Evolutionary conservation across 805 yeast genomes (phyloP).

Genomic region (Ogataea paradorogensis): DNA sequence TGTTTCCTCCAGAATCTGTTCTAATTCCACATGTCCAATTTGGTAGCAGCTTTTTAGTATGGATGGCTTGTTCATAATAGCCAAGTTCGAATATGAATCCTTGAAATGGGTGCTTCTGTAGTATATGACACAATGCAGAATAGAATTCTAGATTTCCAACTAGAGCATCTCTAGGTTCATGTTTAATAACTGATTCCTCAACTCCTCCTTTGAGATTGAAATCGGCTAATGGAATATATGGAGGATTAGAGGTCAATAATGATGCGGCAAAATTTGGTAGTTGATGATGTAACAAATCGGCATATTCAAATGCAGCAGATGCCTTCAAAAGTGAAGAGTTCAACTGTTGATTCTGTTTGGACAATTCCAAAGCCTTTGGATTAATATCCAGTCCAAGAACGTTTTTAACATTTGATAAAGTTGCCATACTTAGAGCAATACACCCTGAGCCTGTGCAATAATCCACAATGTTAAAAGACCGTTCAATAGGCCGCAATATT

Average conservation of each 20-base stretch:
- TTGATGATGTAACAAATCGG: conserved; percentile 21
- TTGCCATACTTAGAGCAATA: conserved; percentile 55
- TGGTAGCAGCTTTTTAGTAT: conserved; percentile 10
- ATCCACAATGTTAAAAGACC: conserved; percentile 47
- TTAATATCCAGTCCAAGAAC: conserved; percentile 57
- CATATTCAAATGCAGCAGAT: conserved; percentile 18
- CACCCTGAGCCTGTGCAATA: conserved; percentile 91
- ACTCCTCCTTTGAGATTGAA: conserved; percentile 42
- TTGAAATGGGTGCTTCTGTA: conserved; percentile 39
- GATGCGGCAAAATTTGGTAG: conserved; percentile 33
- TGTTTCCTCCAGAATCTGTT: conserved; percentile 48
- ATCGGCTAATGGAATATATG: conserved; percentile 63
- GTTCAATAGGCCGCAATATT: conserved; percentile 7
- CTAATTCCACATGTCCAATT: conserved; percentile 45
- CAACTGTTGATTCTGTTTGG: conserved; percentile 40
- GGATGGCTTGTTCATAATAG: conserved; percentile 49
- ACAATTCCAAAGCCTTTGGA: conserved; percentile 46
- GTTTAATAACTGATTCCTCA: conserved; percentile 60
- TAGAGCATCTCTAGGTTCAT: conserved; percentile 80
- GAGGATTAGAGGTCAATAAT: conserved; percentile 83
- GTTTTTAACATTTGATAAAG: conserved; percentile 20
- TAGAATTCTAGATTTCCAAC: conserved; percentile 76
- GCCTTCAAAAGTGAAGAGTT: conserved; percentile 10
- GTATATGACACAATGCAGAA: conserved; percentile 46
- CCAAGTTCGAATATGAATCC: conserved; percentile 82